Percentiles rank a stretch among this genome's conserved stretches.
phyloP scores from a whole-genome alignment of 176 grass and related monocot genomes.

The Chrysopogon serrulatus region DNA sequence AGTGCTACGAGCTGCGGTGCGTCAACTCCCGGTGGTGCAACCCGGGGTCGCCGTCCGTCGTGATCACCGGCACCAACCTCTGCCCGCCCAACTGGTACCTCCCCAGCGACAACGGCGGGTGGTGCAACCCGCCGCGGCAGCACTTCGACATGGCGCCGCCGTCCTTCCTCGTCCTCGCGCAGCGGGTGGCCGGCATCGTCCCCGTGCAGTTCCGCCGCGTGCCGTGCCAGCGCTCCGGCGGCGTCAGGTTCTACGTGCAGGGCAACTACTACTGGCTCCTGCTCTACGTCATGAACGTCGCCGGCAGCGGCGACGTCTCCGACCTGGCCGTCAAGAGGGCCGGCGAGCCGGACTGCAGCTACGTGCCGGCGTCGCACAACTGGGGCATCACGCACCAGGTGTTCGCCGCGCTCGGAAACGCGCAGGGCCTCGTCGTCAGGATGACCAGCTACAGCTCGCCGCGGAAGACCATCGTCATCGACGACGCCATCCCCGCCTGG shows the following conservation, averaged over 20 bases:
- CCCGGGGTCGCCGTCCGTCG: slow-evolving; percentile 23
- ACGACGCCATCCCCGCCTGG: slow-evolving; percentile 33
- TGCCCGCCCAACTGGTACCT: slow-evolving; percentile 63
- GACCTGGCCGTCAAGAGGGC: slow-evolving; percentile 20
- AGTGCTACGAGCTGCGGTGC: slow-evolving; percentile 73
- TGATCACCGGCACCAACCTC: slow-evolving; percentile 73
- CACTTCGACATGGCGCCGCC: slow-evolving; percentile 85
- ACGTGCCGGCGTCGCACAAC: slow-evolving; percentile 39
- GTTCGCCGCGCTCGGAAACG: slow-evolving; percentile 31
- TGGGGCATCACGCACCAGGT: slow-evolving; percentile 60
- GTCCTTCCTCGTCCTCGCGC: slow-evolving; percentile 40
- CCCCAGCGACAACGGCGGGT: slow-evolving; percentile 52
- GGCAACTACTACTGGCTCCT: slow-evolving; percentile 74
- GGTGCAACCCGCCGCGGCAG: slow-evolving; percentile 77
- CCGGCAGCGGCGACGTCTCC: slow-evolving; percentile 44
- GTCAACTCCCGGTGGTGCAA: slow-evolving; percentile 25
- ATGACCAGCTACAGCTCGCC: slow-evolving; percentile 32
- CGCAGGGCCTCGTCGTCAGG: slow-evolving; percentile 21
- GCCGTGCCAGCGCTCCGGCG: slow-evolving; percentile 39
- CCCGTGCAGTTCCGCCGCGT: slow-evolving; percentile 72
- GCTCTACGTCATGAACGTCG: slow-evolving; percentile 52
- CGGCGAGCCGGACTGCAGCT: neutral
- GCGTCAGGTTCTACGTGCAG: slow-evolving; percentile 47
- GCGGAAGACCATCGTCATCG: slow-evolving; percentile 29
- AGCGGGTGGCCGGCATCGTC: slow-evolving; percentile 45